Conservation (phyloP, 176 grass and related monocot genomes). For the Ensete ventricosum region DNA sequence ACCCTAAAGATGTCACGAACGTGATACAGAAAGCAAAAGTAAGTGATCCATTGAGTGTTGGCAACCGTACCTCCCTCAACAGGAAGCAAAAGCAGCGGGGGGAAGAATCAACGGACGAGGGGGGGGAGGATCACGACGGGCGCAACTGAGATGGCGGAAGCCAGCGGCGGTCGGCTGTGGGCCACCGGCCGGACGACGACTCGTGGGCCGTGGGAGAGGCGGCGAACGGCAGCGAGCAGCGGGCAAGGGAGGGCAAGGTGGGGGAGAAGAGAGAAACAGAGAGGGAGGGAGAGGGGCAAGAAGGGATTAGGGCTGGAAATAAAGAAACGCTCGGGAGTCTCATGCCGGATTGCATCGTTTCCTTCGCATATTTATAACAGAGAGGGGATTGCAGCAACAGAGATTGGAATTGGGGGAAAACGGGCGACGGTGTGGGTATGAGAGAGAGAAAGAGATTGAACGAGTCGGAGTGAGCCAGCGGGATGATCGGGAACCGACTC, state of each 20-base stretch:
- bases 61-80: too few species aligned
- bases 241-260: neutral
- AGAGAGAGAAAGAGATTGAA: neutral
- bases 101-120: too few species aligned
- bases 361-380: conserved; percentile 2
- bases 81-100: too few species aligned
- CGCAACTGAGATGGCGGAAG: too few species aligned
- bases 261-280: neutral
- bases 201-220: too few species aligned
- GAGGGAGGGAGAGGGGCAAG: neutral
- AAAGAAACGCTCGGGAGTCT: neutral
- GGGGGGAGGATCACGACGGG: too few species aligned
- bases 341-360: neutral
- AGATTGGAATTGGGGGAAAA: neutral
- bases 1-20: too few species aligned
- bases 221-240: neutral
- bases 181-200: too few species aligned
- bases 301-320: neutral
- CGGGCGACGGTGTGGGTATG: neutral
- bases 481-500: neutral
- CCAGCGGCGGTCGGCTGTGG: too few species aligned
- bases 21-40: too few species aligned
- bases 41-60: too few species aligned
- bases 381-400: neutral
- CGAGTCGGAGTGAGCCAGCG: neutral